Evolutionary conservation across 306 rosid genomes (phyloP).

Genomic region (Cyclanthera cordifolia): DNA sequence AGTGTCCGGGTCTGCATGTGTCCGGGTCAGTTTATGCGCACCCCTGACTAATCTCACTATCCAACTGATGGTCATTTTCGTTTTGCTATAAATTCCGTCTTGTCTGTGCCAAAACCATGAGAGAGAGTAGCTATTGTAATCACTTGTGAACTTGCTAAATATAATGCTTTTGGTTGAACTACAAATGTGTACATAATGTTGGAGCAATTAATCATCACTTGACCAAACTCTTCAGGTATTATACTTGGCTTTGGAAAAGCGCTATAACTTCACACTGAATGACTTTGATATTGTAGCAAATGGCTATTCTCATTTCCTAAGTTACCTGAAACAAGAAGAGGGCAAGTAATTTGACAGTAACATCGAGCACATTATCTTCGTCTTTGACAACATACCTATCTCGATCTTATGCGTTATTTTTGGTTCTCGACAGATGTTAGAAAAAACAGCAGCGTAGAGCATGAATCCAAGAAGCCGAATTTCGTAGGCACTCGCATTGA

Average conservation of each 20-base stretch:
- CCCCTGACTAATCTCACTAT: too few relatives aligned
- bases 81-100: neutral
- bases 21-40: too few relatives aligned
- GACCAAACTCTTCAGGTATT: slow-evolving; percentile 37
- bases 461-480: slow-evolving; percentile 16
- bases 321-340: slow-evolving; percentile 38
- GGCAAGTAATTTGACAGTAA: slow-evolving; percentile 27
- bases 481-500: slow-evolving; percentile 56
- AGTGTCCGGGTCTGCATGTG: too few relatives aligned
- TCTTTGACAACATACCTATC: neutral
- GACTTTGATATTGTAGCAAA: slow-evolving; percentile 75
- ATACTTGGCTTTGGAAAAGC: slow-evolving; percentile 70
- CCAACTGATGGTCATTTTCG: neutral
- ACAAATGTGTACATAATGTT: neutral
- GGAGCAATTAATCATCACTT: slow-evolving; percentile 3
- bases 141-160: slow-evolving; percentile 1
- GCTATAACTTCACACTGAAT: slow-evolving; percentile 71
- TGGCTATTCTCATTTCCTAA: slow-evolving; percentile 65
- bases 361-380: neutral
- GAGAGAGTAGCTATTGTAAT: neutral
- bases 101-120: neutral
- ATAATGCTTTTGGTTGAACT: neutral
- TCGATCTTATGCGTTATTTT: neutral
- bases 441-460: slow-evolving; percentile 32
- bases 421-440: slow-evolving; percentile 21